These are phyloP conservation scores for Penicillium longicatenatum DNA, from an alignment of 495 filamentous ascomycete genomes.

Conservation along the genomic window DNA sequence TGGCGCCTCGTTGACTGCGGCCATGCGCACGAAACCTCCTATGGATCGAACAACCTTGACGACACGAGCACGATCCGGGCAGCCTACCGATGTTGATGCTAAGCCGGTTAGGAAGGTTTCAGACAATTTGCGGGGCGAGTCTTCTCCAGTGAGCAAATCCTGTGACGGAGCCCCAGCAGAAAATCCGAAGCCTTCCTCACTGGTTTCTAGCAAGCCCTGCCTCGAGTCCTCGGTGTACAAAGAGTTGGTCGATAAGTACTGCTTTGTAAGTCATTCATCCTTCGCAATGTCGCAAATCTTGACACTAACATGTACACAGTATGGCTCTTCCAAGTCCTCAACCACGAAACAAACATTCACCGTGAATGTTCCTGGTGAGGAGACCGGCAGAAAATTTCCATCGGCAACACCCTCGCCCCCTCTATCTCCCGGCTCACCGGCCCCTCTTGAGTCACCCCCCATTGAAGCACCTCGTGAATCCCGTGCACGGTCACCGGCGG, in stretches of 20 bases:
- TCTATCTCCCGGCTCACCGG: constrained; percentile 28
- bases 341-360: constrained; percentile 18
- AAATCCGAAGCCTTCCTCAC: constrained; percentile 47
- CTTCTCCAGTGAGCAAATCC: constrained; percentile 25
- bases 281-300: constrained; percentile 7
- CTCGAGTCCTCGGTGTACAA: constrained; percentile 85
- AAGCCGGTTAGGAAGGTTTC: constrained; percentile 17
- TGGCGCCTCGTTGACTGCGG: constrained; percentile 79
- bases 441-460: constrained; percentile 20
- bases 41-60: constrained; percentile 51
- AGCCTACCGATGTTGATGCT: constrained; percentile 6
- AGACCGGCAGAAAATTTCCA: constrained; percentile 15
- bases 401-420: constrained; percentile 23
- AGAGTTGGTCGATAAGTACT: constrained; percentile 96
- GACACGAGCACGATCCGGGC: constrained; percentile 39
- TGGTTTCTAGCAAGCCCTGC: constrained; percentile 62
- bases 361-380: constrained; percentile 18
- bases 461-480: constrained; percentile 20
- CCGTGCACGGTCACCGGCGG: constrained; percentile 19
- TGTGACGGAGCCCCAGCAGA: constrained; percentile 18
- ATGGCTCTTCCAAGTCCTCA: constrained; percentile 41
- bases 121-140: constrained; percentile 15
- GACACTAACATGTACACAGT: constrained; percentile 36
- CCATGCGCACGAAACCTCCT: constrained; percentile 64
- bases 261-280: constrained; percentile 79